Conservation (phyloP, 139 green algal species). For the Volvox africanus region DNA sequence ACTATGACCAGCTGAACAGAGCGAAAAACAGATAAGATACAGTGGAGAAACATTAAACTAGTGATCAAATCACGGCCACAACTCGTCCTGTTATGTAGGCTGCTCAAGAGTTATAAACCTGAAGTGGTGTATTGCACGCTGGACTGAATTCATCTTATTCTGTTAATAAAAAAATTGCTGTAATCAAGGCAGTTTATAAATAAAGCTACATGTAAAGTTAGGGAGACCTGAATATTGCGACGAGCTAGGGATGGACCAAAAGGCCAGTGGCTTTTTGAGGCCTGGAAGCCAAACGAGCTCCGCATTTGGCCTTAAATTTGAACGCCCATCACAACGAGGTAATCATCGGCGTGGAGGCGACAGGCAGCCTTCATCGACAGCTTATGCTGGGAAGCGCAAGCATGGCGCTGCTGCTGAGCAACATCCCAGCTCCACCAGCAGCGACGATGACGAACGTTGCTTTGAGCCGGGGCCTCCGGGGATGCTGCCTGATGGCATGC, state of each 20-base stretch:
- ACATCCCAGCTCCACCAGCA: not conserved
- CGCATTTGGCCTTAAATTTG: constrained; percentile 52
- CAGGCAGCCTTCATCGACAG: not conserved
- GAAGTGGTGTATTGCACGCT: too few relatives aligned
- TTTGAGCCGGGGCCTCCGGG: not conserved
- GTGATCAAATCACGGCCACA: too few relatives aligned
- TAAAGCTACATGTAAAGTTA: not conserved
- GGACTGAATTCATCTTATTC: too few relatives aligned
- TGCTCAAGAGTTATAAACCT: too few relatives aligned
- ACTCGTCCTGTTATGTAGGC: too few relatives aligned
- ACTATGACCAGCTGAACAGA: too few relatives aligned
- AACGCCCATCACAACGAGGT: not conserved
- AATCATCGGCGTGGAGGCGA: not conserved
- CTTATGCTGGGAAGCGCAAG: not conserved
- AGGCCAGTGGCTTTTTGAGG: constrained; percentile 41
- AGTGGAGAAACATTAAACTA: too few relatives aligned
- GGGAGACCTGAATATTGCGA: not conserved
- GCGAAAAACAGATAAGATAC: too few relatives aligned
- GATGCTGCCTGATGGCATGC: not conserved
- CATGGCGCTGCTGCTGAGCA: not conserved
- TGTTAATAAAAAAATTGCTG: too few relatives aligned
- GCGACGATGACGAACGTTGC: not conserved
- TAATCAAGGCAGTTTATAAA: not conserved
- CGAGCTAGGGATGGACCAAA: not conserved
- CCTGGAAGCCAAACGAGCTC: constrained; percentile 28